Conservation (phyloP, 495 filamentous ascomycete species). For the Schizothecium vesticola region DNA sequence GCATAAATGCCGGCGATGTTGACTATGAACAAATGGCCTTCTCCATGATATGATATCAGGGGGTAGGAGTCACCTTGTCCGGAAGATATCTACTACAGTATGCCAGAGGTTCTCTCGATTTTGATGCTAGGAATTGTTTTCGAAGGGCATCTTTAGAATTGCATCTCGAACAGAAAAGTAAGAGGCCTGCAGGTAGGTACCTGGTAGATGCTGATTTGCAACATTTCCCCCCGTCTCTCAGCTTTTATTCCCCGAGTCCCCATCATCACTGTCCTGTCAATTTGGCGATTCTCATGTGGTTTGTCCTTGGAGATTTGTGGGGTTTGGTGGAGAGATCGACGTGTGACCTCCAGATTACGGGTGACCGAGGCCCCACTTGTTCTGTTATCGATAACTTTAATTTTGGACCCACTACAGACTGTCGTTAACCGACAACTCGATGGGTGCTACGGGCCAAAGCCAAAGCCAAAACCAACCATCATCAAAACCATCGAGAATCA, state of each 20-base stretch:
- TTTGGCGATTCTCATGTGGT: too few relatives aligned
- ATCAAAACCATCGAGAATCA: not conserved
- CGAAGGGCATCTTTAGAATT: too few relatives aligned
- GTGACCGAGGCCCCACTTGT: not conserved
- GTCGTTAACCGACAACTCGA: not conserved
- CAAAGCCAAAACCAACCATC: not conserved
- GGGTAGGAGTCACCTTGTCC: too few relatives aligned
- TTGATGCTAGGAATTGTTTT: too few relatives aligned
- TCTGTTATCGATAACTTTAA: not conserved
- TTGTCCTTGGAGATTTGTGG: not conserved
- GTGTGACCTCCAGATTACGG: not conserved
- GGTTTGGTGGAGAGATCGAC: not conserved
- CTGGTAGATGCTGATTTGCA: not conserved
- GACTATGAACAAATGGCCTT: not conserved
- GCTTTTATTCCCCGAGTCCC: too few relatives aligned
- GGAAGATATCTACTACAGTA: too few relatives aligned
- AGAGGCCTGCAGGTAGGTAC: not conserved
- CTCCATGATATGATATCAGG: not conserved
- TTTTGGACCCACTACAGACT: not conserved
- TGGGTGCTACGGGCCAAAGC: not conserved
- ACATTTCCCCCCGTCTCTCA: too few relatives aligned
- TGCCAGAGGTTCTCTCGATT: too few relatives aligned
- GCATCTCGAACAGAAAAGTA: too few relatives aligned
- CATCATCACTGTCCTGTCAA: not conserved
- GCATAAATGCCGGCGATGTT: not conserved